A percentile compares a stretch with the other conserved stretches of the same genome.
Conservation (phyloP, 177 flowering plant genomes). For the Vitis hybrid region DNA sequence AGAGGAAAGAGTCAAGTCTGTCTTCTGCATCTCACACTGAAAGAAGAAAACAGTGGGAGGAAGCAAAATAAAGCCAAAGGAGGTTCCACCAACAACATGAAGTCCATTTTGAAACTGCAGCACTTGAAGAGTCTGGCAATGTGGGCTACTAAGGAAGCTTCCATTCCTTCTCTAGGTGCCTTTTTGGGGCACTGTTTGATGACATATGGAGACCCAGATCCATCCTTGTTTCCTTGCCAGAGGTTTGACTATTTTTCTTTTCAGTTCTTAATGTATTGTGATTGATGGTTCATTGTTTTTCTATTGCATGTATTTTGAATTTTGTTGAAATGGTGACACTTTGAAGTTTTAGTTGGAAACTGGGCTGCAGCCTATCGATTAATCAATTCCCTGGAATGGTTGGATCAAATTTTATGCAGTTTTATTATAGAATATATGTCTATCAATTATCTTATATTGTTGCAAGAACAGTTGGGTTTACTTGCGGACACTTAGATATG, state of each 20-base stretch:
- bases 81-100: slow-evolving; percentile 21
- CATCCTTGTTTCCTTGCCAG: slow-evolving; percentile 60
- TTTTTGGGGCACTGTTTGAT: slow-evolving; percentile 64
- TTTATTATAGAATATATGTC: too few species aligned
- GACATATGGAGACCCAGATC: slow-evolving; percentile 45
- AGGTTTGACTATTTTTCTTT: slow-evolving; percentile 37
- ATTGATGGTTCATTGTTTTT: not conserved
- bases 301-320: not conserved
- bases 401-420: not conserved
- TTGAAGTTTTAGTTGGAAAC: not conserved
- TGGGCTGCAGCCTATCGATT: not conserved
- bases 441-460: too few species aligned
- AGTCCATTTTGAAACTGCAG: slow-evolving; percentile 46
- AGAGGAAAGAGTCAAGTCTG: not conserved
- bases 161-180: slow-evolving; percentile 60
- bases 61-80: slow-evolving; percentile 22
- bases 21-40: slow-evolving; percentile 18
- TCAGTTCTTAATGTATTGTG: not conserved
- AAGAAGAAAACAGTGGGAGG: slow-evolving; percentile 48
- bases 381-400: not conserved
- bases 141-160: slow-evolving; percentile 57
- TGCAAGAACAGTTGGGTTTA: not conserved
- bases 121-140: slow-evolving; percentile 63
- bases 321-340: not conserved
- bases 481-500: accelerated